Evolutionary conservation across 345 rosid species (phyloP).

Genomic region (Barbarea vulgaris): DNA sequence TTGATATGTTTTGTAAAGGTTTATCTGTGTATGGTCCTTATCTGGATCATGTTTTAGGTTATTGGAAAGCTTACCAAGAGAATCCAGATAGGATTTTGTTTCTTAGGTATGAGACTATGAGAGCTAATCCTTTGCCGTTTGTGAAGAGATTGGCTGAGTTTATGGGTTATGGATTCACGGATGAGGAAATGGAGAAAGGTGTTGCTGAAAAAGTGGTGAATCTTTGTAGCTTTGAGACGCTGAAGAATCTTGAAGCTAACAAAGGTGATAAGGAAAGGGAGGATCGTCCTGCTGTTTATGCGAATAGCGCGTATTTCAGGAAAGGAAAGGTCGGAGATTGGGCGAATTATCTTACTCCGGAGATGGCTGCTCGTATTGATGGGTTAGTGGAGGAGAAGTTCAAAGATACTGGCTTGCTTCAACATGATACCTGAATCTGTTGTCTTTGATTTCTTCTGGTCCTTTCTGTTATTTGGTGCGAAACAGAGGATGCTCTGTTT

Average conservation of each 20-base stretch:
- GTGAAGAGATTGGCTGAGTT: constrained; percentile 47
- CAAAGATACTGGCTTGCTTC: constrained; percentile 42
- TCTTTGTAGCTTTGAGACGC: constrained; percentile 44
- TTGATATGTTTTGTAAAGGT: constrained; percentile 42
- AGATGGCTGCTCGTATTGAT: constrained; percentile 47
- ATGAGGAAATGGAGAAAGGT: constrained; percentile 40
- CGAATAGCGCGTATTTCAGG: constrained; percentile 39
- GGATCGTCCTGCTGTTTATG: constrained; percentile 29
- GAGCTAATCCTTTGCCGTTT: constrained; percentile 39
- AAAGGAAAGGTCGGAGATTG: constrained; percentile 54
- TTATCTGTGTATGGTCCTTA: constrained; percentile 47
- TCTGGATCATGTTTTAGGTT: constrained; percentile 42
- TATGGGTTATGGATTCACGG: constrained; percentile 40
- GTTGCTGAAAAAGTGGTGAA: constrained; percentile 38
- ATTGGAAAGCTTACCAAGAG: too few relatives aligned
- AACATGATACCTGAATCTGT: constrained; percentile 21
- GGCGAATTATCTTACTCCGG: constrained; percentile 42
- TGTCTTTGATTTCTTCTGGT: neutral
- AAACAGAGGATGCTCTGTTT: constrained; percentile 41
- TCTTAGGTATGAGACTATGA: constrained; percentile 42
- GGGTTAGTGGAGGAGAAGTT: constrained; percentile 39
- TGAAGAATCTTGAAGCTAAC: constrained; percentile 48
- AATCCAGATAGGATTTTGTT: constrained; percentile 37
- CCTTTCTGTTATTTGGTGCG: neutral
- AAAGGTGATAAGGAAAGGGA: constrained; percentile 32